Base-by-base conservation (phyloP, 257 asterid genomes). In the Thymus mandschuricus region DNA sequence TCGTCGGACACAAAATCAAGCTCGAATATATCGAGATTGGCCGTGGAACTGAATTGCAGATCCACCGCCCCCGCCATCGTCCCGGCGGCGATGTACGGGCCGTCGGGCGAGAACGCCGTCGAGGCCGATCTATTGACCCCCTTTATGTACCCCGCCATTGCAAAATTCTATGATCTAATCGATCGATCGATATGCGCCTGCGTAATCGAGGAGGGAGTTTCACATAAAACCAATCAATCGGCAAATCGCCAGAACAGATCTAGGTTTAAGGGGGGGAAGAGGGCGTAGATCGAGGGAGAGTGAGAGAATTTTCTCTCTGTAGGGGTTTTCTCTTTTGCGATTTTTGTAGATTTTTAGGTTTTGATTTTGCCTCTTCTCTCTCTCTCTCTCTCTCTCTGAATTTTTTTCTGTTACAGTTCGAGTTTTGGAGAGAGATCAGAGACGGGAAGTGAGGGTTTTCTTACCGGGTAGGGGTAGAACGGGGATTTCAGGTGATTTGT, bases 21-120 rank as follows among this genome's bases (percentile, higher is more conserved):
- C 90, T 91, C 87, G 79, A 89, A 94, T 34, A 94, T 80, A 75
- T 94, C 99, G 58, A 94, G 87, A 84, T 91, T 94, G 10, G 99
- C 98, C 9, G 95, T 84, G 13, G 99, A 94, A 72, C 99, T 94
- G 84, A 94, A 94, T 59, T 88, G 91, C 82, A 91, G 87, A 91
- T 94, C 99, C 78, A 94, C 99, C 66, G 99, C 99, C 64, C 99
- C 99, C 0, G 99, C 98, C 99, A 92, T 94, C 83, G 99, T 94
- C 57, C 98, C 99, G 58, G 98, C 95, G 6, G 98, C 98, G 87
- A 94, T 63, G 85, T 88, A 91, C 59, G 88, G 81, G 40, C 87
- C 92, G 9, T 87, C 98, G 76, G 99, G 97, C 56, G 98, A 75
- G 81, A 94, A 89, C 77, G 96, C 96, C 80, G 91, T 84, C 85